Base-by-base conservation (phyloP, 2,329 filamentous ascomycete genomes). In the Aspergillus intermedius region DNA sequence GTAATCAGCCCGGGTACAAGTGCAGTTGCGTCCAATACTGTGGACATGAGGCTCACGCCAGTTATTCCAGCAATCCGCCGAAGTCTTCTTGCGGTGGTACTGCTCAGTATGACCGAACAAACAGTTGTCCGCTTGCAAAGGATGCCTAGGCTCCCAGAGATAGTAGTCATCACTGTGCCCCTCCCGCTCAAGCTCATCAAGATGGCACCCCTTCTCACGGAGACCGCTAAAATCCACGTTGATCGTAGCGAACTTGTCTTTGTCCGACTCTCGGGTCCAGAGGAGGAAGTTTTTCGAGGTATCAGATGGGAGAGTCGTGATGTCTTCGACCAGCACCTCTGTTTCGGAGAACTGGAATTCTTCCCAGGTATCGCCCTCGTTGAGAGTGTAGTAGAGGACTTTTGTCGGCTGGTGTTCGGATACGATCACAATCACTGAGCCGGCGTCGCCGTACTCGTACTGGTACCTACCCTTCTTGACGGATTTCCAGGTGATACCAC, bases 361-460 rank as follows among this genome's bases (percentile, higher is more conserved):
- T 17, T 74, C 71, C 93, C 93, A 98, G 1, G 76, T 86, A 40
- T 80, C 73, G 53, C 94, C 93, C 63, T 91, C 86, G 62, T 98
- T 86, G 9, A 84, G 74, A 13, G 88, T 86, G 71, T 93, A 96
- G 49, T 81, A 82, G 46, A 91, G 73, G 1, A 76, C 71, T 54
- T 86, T 85, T 4, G 86, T 89, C 45, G 81, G 76, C 46, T 78
- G 78, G 12, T 79, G 77, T 49, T 89, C 82, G 61, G 86, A 81
- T 19, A 91, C 90, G 44, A 98, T 84, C 39, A 95, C 88, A 53
- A 97, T 82, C 59, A 97, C 86, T 5, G 89, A 93, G 23, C 93
- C 93, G 66, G 95, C 89, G 60, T 98, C 94, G 50, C 93, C 94
- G 65, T 89, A 95, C 62, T 95, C 88, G 89, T 90, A 98, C 61